These are phyloP conservation scores for Collybiopsis confluens DNA, from an alignment of 768 basidiomycete genomes.

Conservation along the genomic window DNA sequence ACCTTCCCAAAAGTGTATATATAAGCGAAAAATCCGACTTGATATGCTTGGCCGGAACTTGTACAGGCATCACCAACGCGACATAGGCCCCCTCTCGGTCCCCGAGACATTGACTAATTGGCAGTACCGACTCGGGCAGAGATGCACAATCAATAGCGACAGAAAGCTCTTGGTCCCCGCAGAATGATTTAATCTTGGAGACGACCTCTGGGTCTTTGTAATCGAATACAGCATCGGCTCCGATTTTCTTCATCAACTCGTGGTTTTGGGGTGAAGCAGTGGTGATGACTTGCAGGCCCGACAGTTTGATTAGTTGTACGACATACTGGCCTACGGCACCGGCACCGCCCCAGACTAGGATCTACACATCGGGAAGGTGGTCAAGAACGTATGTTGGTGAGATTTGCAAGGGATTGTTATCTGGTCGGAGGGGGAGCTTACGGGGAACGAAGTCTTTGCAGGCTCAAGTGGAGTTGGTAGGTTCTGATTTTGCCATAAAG, in stretches of 20 bases:
- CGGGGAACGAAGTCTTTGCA: constrained; percentile 11
- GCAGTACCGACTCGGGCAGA: constrained; percentile 10
- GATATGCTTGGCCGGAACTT: constrained; percentile 3
- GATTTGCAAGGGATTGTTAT: background rate
- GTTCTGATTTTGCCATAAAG: constrained; percentile 12
- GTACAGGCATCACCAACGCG: constrained; percentile 8
- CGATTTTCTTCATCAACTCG: constrained; percentile 29
- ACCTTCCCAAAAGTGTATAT: constrained; percentile 17
- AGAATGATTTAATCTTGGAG: constrained; percentile 18
- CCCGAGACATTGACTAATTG: constrained; percentile 8
- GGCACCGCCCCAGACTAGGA: constrained; percentile 10
- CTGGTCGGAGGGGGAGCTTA: background rate
- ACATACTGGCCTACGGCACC: constrained; percentile 27
- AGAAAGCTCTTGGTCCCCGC: constrained; percentile 13
- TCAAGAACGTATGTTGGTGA: too few species aligned
- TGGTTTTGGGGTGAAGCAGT: constrained; percentile 36
- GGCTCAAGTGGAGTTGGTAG: constrained; percentile 14
- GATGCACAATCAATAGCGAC: constrained; percentile 20
- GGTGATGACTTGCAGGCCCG: constrained; percentile 36
- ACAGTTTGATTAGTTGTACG: constrained; percentile 33
- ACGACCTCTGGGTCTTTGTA: constrained; percentile 21
- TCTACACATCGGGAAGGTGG: background rate
- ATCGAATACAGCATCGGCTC: constrained; percentile 38
- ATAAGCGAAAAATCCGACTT: constrained; percentile 12
- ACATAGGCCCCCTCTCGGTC: constrained; percentile 5